Conservation (phyloP, 192 early-diverging fungal genomes). For the Powellomyces hirtus region DNA sequence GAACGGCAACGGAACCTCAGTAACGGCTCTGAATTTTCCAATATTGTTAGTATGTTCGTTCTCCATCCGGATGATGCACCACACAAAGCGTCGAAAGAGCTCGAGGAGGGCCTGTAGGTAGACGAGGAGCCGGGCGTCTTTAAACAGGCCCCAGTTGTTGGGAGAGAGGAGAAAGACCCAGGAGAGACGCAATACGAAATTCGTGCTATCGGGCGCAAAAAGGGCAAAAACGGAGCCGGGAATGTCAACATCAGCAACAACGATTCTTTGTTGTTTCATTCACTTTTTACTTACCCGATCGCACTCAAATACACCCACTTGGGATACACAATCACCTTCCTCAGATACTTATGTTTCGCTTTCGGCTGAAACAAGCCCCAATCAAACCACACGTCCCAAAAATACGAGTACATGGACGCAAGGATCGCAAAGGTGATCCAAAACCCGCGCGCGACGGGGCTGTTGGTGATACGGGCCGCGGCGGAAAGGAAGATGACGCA, state of each 20-base stretch:
- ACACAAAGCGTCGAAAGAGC: constrained; percentile 38
- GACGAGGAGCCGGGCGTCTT: constrained; percentile 33
- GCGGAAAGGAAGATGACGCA: constrained; percentile 37
- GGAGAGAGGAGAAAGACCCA: constrained; percentile 48
- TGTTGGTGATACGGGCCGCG: constrained; percentile 11
- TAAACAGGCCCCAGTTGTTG: constrained; percentile 41
- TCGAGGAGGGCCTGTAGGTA: constrained; percentile 41
- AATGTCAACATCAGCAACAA: too few species aligned
- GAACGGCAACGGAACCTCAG: constrained; percentile 38
- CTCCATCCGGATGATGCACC: constrained; percentile 49
- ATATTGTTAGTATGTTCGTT: constrained; percentile 50
- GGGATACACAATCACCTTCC: constrained; percentile 43
- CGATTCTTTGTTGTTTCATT: too few species aligned
- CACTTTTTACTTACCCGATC: constrained; percentile 21
- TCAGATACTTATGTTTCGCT: constrained; percentile 32
- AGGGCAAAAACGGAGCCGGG: too few species aligned
- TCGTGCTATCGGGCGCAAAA: constrained; percentile 10
- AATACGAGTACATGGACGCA: constrained; percentile 33
- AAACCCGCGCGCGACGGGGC: constrained; percentile 2
- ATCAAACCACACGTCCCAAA: constrained; percentile 44
- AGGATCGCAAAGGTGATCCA: constrained; percentile 39
- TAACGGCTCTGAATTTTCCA: constrained; percentile 43
- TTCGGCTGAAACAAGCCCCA: constrained; percentile 38
- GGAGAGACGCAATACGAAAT: constrained; percentile 31
- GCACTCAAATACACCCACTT: constrained; percentile 33